Evolutionary conservation across 2,329 filamentous ascomycete genomes (phyloP), one percentile per base, ranked within the genome.

Genomic region (Calcarisporium arbuscula): DNA sequence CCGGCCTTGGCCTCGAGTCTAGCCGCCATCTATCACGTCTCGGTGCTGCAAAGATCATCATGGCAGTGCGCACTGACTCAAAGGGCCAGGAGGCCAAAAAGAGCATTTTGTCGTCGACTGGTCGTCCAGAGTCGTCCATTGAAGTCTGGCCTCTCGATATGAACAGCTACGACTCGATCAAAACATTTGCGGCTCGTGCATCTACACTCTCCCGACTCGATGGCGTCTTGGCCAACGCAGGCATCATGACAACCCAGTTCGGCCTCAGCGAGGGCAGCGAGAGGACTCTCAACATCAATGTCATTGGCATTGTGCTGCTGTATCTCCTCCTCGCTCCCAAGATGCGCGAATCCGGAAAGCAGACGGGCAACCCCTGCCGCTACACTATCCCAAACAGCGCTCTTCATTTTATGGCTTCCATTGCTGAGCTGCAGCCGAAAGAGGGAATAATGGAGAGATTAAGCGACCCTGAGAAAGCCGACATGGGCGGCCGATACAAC

Each of bases 1-100:
- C 45, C 15, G 62, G 62, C 8, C 48, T 65, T 2, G 62, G 63
- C 3, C 49, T 60, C 15, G 63, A 65, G 41, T 57, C 61, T 6
- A 54, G 60, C 5, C 55, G 56, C 9, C 58, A 66, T 34, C 53
- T 63, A 28, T 49, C 54, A 6, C 49, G 49, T 3, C 54, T 63
- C 5, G 48, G 52, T 5, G 60, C 58, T 3, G 40, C 44, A 5
- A 57, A 56, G 15, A 50, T 68, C 21, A 60, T 68, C 31, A 49
- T 68, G 28, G 62, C 51, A 12, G 52, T 54, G 8, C 56, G 63
- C 5, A 46, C 48, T 16, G 25, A 55, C 3, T 42, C 51, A 5
- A 63, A 64, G 34, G 65, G 57, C 19, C 48, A 62, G 21, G 54
- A 44, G 2, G 66, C 67, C 16, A 50, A 53, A 28, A 36, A 40